Evolutionary conservation across 805 yeast genomes (phyloP), one percentile per base, ranked within the genome.

Genomic region (Candida nanaspora): DNA sequence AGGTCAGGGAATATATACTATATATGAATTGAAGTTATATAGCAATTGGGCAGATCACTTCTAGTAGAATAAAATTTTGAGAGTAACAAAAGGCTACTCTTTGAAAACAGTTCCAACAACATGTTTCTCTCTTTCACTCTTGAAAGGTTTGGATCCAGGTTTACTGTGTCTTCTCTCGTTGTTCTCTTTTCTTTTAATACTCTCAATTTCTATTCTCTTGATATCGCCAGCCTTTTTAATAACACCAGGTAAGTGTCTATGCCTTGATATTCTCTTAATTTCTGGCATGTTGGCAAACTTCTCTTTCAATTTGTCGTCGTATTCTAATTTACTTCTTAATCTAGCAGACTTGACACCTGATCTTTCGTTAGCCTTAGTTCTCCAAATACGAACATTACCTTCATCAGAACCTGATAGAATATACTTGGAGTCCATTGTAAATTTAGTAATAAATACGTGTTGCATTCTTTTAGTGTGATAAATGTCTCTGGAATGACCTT

Each of bases 401-500:
- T 93, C 99, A 62, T 93, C 98, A 2, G 96, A 86, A 16, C 97
- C 98, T 44, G 87, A 78, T 39, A 89, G 64, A 28, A 93, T 77
- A 63, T 87, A 93, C 56, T 82, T 79, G 41, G 94, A 74, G 63
- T 93, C 99, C 77, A 87, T 87, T 8, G 96, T 77, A 62, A 72
- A 94, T 48, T 81, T 80, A 32, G 82, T 86, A 42, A 84, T 75
- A 62, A 88, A 86, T 10, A 93, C 85, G 44, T 91, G 82, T 66
- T 93, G 99, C 99, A 93, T 93, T 59, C 99, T 77, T 68, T 87
- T 88, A 13, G 98, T 93, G 56, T 93, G 98, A 61, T 93, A 93
- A 34, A 94, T 74, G 55, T 93, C 99, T 46, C 97, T 73, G 6
- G 96, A 85, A 62, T 91, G 98, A 29, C 98, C 98, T 47, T 83